Evolutionary conservation across 768 basidiomycete species (phyloP).

Genomic region (Tylopilus plumbeoviolaceoides): DNA sequence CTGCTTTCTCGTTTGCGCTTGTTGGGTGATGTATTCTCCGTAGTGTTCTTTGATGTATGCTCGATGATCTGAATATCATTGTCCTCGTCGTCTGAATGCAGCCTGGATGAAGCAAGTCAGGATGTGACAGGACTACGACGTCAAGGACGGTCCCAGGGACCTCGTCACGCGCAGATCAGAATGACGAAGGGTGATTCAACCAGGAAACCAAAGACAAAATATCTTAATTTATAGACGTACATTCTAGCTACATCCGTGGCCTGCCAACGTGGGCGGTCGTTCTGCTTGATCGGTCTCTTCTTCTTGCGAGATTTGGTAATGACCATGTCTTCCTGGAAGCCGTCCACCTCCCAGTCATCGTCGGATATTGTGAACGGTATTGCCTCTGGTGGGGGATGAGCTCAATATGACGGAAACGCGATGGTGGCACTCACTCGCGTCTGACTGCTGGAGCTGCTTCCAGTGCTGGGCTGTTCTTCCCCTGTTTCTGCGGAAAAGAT

Average conservation of each 20-base stretch:
- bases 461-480: conserved; percentile 53
- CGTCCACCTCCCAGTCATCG: conserved; percentile 22
- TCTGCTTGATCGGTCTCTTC: conserved; percentile 32
- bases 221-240: conserved; percentile 29
- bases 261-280: conserved; percentile 41
- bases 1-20: conserved; percentile 49
- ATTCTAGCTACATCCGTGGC: conserved; percentile 36
- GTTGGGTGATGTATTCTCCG: conserved; percentile 24
- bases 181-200: neutral
- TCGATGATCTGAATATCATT: conserved; percentile 42
- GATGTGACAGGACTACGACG: conserved; percentile 5
- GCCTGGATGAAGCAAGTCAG: conserved; percentile 21
- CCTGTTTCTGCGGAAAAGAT: conserved; percentile 64
- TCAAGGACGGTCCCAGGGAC: conserved; percentile 12
- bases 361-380: conserved; percentile 18
- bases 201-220: neutral
- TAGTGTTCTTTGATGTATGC: conserved; percentile 20
- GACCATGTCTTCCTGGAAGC: conserved; percentile 16
- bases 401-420: neutral
- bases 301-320: conserved; percentile 38
- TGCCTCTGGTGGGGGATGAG: conserved; percentile 21
- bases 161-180: neutral
- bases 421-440: conserved; percentile 43
- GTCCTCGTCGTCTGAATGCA: conserved; percentile 44
- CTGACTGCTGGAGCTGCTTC: conserved; percentile 53